phyloP scores from a whole-genome alignment of 1,284 basidiomycete species.

The Fistulinella cinereoalba region DNA sequence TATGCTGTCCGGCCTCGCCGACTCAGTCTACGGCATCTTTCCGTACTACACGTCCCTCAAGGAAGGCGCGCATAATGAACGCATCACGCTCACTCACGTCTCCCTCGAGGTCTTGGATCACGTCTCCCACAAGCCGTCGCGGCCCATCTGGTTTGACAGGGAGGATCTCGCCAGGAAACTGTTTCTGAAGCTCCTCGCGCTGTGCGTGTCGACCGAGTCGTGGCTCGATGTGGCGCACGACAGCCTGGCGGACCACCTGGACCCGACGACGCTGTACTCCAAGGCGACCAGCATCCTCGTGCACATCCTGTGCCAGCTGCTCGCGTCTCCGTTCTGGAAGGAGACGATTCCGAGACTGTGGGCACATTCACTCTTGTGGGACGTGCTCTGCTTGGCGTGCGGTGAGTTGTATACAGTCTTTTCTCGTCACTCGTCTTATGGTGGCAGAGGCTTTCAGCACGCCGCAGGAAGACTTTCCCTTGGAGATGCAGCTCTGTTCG shows the following conservation, averaged over 20 bases:
- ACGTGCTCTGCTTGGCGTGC: slow-evolving; percentile 42
- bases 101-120: slow-evolving; percentile 53
- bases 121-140: slow-evolving; percentile 46
- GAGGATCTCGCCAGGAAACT: slow-evolving; percentile 46
- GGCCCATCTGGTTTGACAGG: slow-evolving; percentile 47
- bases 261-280: slow-evolving; percentile 39
- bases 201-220: slow-evolving; percentile 52
- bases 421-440: slow-evolving; percentile 4
- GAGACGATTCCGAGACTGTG: slow-evolving; percentile 42
- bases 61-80: slow-evolving; percentile 57
- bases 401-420: slow-evolving; percentile 36
- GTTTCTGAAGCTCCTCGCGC: slow-evolving; percentile 49
- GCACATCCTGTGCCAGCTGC: slow-evolving; percentile 40
- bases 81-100: slow-evolving; percentile 50
- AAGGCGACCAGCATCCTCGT: slow-evolving; percentile 37
- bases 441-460: slow-evolving; percentile 37
- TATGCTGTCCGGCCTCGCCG: slow-evolving; percentile 49
- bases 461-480: slow-evolving; percentile 34
- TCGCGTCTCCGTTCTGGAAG: slow-evolving; percentile 34
- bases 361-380: slow-evolving; percentile 43
- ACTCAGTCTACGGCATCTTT: slow-evolving; percentile 51
- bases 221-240: slow-evolving; percentile 50
- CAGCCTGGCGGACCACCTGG: slow-evolving; percentile 35
- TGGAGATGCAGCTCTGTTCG: slow-evolving; percentile 32
- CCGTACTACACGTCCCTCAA: slow-evolving; percentile 41